Conservation (phyloP, 163 green algal genomes). For the Scenedesmus sp. region DNA sequence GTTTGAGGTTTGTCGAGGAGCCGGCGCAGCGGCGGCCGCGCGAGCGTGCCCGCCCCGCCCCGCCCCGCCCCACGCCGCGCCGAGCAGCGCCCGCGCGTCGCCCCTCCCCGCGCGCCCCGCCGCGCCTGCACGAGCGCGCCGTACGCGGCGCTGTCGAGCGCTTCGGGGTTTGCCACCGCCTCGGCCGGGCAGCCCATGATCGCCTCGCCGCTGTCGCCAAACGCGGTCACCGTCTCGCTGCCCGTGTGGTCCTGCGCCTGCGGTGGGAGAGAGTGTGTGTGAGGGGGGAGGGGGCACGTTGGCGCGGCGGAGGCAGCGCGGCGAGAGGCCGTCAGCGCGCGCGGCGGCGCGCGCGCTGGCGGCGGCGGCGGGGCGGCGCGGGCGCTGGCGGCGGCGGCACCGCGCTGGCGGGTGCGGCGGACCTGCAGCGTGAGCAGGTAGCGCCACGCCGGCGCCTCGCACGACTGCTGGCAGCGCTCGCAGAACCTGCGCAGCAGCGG, state of each 20-base stretch:
- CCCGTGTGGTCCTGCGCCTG: conserved; percentile 82
- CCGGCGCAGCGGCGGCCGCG: too few relatives aligned
- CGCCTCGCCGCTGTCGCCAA: conserved; percentile 71
- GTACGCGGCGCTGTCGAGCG: conserved; percentile 17
- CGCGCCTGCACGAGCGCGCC: conserved; percentile 25
- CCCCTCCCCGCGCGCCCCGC: conserved; percentile 7
- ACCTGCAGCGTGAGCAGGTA: conserved; percentile 43
- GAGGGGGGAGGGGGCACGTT: too few relatives aligned
- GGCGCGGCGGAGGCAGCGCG: neutral
- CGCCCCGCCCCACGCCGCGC: too few relatives aligned
- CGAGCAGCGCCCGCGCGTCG: too few relatives aligned
- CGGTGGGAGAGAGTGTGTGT: too few relatives aligned
- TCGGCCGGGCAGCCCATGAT: conserved; percentile 70
- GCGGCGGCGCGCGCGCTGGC: too few relatives aligned
- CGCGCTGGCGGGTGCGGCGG: too few relatives aligned
- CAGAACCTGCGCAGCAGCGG: conserved; percentile 14
- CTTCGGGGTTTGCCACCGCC: conserved; percentile 43
- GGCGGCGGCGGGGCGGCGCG: too few relatives aligned
- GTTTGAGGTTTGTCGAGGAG: too few relatives aligned
- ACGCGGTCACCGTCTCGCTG: conserved; percentile 80
- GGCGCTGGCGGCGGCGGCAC: too few relatives aligned
- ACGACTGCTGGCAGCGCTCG: conserved; percentile 24
- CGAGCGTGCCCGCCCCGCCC: too few relatives aligned
- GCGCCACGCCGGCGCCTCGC: conserved; percentile 26
- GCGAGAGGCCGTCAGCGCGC: too few relatives aligned